Evolutionary conservation across 176 grass and related monocot genomes (phyloP), one percentile per base, ranked within the genome.

Genomic region (Echinochloa phyllopogon): DNA sequence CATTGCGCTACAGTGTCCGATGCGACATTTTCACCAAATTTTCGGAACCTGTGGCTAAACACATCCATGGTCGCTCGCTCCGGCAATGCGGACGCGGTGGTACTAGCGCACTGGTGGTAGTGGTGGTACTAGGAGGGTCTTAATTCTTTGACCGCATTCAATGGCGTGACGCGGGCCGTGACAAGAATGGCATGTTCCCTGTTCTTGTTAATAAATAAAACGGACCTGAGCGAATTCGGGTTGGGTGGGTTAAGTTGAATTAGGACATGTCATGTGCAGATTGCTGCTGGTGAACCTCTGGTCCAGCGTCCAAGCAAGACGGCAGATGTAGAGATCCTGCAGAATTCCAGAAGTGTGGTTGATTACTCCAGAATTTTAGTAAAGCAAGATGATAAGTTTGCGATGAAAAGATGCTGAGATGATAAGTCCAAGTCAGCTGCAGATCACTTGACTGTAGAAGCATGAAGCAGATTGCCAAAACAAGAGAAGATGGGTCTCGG

Each of bases 91-190:
- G 66, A 80, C 5, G 61, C 7, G 38, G 66, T 65, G 27, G 86
- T 78, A 56, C 47, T 18, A 33, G 58, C 4, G n/a, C 18, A 6
- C 3, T 39, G 49, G 18, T 14, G 40, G 1, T n/a, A n/a, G n/a
- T 16, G 4, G 10, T 21, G 24, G 77, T 15, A 21, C 41, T 51
- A 10, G 6, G 21, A 12, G n/a, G 38, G 15, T 18, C 69, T 81
- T 51, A 23, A 45, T 72, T 47, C 67, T 44, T 72, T 82, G 65
- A 82, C 80, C 64, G 49, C 36, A 81, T 43, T 69, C 49, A 80
- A 69, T 69, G 47, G 48, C 48, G 37, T 6, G 62, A 39, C 21
- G 44, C 21, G 61, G 77, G 4, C 61, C 21, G 45, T 61, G 76
- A 18, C 36, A 27, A 41, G 78, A 81, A 18, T 27, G 48, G 20